Percentiles rank a stretch among this genome's conserved stretches.
Evolutionary conservation across 345 rosid genomes (phyloP).

Genomic region (Citrus maxima): DNA sequence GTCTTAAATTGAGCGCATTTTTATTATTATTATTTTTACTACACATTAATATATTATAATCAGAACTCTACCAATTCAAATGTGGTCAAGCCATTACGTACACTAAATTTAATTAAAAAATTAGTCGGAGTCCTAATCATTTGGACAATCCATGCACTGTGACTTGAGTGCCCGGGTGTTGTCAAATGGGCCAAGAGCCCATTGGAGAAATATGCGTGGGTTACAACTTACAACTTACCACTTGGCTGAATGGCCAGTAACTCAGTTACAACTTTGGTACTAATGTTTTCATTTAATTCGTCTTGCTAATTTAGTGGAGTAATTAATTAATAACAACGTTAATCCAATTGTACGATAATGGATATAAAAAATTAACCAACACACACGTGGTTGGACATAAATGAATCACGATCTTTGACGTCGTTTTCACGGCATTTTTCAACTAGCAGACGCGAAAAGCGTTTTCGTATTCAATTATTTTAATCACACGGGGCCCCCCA

Average conservation of each 20-base stretch:
- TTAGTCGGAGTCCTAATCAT: too few relatives aligned
- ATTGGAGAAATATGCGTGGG: too few relatives aligned
- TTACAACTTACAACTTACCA: too few relatives aligned
- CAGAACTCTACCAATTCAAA: rapidly evolving
- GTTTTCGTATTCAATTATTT: too few relatives aligned
- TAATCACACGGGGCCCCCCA: neutral
- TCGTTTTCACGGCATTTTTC: neutral
- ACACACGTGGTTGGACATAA: neutral
- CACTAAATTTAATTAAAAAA: too few relatives aligned
- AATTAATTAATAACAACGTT: neutral
- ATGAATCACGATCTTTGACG: neutral
- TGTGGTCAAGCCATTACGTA: rapidly evolving
- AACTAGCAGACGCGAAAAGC: neutral
- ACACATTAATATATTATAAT: too few relatives aligned
- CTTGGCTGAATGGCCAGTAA: too few relatives aligned
- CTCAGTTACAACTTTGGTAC: neutral
- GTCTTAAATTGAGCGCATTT: too few relatives aligned
- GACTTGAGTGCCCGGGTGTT: too few relatives aligned
- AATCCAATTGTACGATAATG: neutral
- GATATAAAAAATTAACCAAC: neutral
- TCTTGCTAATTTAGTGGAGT: neutral
- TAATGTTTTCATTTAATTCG: neutral
- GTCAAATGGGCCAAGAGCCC: too few relatives aligned
- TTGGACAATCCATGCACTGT: too few relatives aligned
- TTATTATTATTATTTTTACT: too few relatives aligned